Base-by-base conservation (phyloP, 352 stramenopile genomes). In the Phytophthora sp. region DNA sequence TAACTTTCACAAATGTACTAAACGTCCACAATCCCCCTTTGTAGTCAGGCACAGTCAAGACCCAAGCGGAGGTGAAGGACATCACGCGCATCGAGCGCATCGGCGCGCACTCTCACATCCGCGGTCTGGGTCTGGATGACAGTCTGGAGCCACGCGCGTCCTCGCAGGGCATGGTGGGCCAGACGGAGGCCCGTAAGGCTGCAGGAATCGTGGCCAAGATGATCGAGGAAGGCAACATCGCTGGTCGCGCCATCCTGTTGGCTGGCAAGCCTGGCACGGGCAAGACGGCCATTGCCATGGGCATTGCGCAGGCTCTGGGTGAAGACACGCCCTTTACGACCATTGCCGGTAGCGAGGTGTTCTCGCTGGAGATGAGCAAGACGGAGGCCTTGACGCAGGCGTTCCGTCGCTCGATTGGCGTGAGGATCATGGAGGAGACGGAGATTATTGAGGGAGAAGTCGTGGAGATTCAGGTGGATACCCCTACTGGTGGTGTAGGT, bases 371-470 rank as follows among this genome's bases (percentile, higher is more conserved):
- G 82, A 99, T 99, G 92, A 98, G 89, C 81, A 99, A 99, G 86
- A 99, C 98, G 9, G 98, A 99, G 74, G 97, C 97, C 38, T 79
- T 99, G 42, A 99, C 98, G 26, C 98, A 99, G 77, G 96, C 96
- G 1, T 98, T 99, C 70, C 90, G 98, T 45, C 84, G 91, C 31
- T 98, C 91, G 7, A 99, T 99, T 79, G 97, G 97, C 36, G 94
- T 99, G 30, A 84, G 95, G 36, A 99, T 99, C 76, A 98, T 99
- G 84, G 97, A 99, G 84, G 98, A 99, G 77, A 99, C 97, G 24
- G 98, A 99, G 77, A 98, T 99, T 57, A 99, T 99, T 74, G 97
- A 99, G 79, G 98, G 98, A 58, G 98, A 99, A 85, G 97, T 99
- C 15, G 97, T 99, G 18, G 98, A 99, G 74, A 98, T 99, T 66